Percentiles rank a stretch among this genome's conserved stretches.
Evolutionary conservation across 2,329 filamentous ascomycete genomes (phyloP).

Genomic region (Colletotrichum incanum): DNA sequence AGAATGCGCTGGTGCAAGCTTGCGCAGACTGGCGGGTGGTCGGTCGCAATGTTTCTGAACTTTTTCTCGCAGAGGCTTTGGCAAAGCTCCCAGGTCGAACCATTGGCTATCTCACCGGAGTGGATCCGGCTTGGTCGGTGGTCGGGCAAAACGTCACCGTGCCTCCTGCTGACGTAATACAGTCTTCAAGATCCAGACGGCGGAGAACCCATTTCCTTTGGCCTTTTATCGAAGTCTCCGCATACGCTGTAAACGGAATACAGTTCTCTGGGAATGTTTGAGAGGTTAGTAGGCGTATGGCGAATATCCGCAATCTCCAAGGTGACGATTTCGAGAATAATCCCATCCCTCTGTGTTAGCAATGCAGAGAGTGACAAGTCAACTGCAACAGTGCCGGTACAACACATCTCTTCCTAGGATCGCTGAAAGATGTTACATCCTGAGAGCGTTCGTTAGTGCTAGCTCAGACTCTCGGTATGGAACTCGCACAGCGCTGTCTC

Average conservation of each 20-base stretch:
- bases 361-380: background rate
- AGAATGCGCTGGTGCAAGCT: constrained; percentile 1
- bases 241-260: too few relatives aligned
- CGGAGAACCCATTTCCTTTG: too few relatives aligned
- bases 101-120: background rate
- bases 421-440: background rate
- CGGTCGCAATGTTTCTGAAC: background rate
- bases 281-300: background rate
- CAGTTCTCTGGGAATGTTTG: too few relatives aligned
- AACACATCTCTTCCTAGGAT: background rate
- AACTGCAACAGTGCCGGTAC: background rate
- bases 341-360: too few relatives aligned
- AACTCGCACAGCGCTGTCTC: background rate
- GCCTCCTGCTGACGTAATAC: constrained; percentile 6
- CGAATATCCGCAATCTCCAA: background rate
- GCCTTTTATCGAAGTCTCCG: too few relatives aligned
- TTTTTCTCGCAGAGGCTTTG: background rate
- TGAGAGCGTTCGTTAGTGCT: background rate
- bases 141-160: background rate
- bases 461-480: background rate
- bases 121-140: background rate
- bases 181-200: background rate
- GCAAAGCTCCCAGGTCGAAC: constrained; percentile 1
- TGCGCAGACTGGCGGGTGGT: background rate
- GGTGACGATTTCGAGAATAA: background rate